Evolutionary conservation across 805 yeast genomes (phyloP), one percentile per base, ranked within the genome.

Genomic region (Zygoascus tannicola): DNA sequence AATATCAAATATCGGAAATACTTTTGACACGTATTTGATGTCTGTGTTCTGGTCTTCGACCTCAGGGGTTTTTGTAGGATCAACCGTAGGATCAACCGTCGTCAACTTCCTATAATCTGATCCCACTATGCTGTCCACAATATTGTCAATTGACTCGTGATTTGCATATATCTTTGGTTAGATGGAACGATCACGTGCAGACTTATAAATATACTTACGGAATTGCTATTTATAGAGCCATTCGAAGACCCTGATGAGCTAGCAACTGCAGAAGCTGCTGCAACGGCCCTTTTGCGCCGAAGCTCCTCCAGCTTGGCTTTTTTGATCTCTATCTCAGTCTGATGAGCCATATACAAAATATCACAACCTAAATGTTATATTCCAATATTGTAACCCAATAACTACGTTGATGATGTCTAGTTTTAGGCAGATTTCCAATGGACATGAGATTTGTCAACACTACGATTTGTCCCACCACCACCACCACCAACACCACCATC

Each of bases 301-400:
- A 78, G 64, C 56, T 73, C 75, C 26, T 74, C 74, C 28, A 78
- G 57, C 43, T 70, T 66, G 37, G 66, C 70, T 45, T 68, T 63
- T 50, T 77, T 76, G 43, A 73, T 74, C 53, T 77, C 81, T 35
- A 78, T 67, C 51, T 70, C 70, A 40, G 63, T 69, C 32, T 59
- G 49, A 48, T 73, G 54, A 41, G 55, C 57, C 48, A 44, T 48
- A 49, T 35, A n/a, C n/a, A n/a, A n/a, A n/a, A n/a, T n/a, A n/a
- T n/a, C n/a, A n/a, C n/a, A n/a, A n/a, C n/a, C n/a, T n/a, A n/a
- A n/a, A n/a, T n/a, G n/a, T n/a, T n/a, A n/a, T n/a, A n/a, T n/a
- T n/a, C n/a, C n/a, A n/a, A n/a, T n/a, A n/a, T n/a, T n/a, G n/a
- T n/a, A n/a, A n/a, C n/a, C n/a, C n/a, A n/a, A n/a, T n/a, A n/a